Evolutionary conservation across 2,329 filamentous ascomycete genomes (phyloP), one percentile per base, ranked within the genome.

Genomic region (Phaeoacremonium minimum): DNA sequence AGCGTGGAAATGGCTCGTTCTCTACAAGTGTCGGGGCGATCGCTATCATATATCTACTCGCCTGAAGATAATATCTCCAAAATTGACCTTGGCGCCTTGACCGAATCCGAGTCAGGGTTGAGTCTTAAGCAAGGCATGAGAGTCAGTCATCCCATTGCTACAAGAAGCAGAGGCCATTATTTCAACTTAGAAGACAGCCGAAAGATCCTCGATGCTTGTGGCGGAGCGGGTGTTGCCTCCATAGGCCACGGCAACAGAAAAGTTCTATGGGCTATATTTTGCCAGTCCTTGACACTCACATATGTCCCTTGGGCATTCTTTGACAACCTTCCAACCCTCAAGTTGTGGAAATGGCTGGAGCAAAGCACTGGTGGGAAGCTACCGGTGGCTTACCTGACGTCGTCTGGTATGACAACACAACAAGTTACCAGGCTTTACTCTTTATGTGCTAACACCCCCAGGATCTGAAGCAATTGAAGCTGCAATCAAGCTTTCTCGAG

Each of bases 401-500:
- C 45, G 14, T 61, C 54, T 6, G 56, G 53, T 58, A 45, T 12
- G n/a, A 31, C 13, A 22, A 9, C 18, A 15, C 6, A 19, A 32
- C 15, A 16, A 30, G 26, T 26, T 30, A 26, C 15, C 43, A 77
- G 77, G 79, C 15, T n/a, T n/a, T n/a, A n/a, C n/a, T n/a, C n/a
- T n/a, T n/a, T n/a, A n/a, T n/a, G n/a, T n/a, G n/a, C n/a, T n/a
- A n/a, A n/a, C n/a, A n/a, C n/a, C n/a, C n/a, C n/a, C n/a, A n/a
- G n/a, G n/a, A n/a, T 82, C 78, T 18, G 84, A 87, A 55, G 81
- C 82, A 6, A 74, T 79, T 43, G 84, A 88, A 52, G 78, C 79
- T 3, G 74, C 81, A 2, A 58, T 85, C 41, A 89, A 88, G 49
- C 59, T 87, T 13, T 69, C 78, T 9, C 64, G 76, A 2, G 83